Evolutionary conservation across 257 asterid genomes (phyloP), one percentile per base, ranked within the genome.

Genomic region (Solanum bulbocastanum): DNA sequence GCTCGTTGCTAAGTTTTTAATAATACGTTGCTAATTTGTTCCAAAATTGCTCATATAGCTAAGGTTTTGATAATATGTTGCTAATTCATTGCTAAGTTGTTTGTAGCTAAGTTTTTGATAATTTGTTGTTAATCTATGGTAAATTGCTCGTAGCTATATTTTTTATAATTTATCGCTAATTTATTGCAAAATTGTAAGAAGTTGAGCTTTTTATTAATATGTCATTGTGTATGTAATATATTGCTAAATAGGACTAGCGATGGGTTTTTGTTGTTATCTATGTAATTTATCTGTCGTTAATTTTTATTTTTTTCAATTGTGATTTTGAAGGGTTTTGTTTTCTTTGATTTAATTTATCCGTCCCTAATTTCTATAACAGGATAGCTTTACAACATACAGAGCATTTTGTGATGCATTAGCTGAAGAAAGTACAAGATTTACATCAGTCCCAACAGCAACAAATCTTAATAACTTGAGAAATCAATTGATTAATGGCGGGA

Each of bases 371-470:
- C 16, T n/a, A 30, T 6, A 75, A 88, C 96, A 96, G 93, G 99
- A 96, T 83, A 96, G 99, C 89, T 96, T 96, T 89, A 94, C 95
- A 89, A 96, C 99, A 25, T 98, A 96, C 44, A 86, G 99, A 87
- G 99, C 99, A 10, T 96, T 96, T 86, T 95, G 99, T 62, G 98
- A 96, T 89, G 98, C 99, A 4, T 88, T 95, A 32, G 98, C 96
- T 0, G 98, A 96, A 89, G 98, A 95, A 65, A 94, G 95, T 88
- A 92, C 95, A 10, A 93, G 98, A 46, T 95, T 94, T 86, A 90
- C 93, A 23, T 87, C 96, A 3, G 76, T 90, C 25, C 92, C 94
- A 0, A 60, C 93, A 1, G 73, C 92, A 13, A 9, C 16, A 44
- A 93, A 93, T 93, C 90, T 95, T 84, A 93, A 72, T 86, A 93